phyloP scores from a whole-genome alignment of 2,329 filamentous ascomycete genomes.

The Diaporthe velutina region DNA sequence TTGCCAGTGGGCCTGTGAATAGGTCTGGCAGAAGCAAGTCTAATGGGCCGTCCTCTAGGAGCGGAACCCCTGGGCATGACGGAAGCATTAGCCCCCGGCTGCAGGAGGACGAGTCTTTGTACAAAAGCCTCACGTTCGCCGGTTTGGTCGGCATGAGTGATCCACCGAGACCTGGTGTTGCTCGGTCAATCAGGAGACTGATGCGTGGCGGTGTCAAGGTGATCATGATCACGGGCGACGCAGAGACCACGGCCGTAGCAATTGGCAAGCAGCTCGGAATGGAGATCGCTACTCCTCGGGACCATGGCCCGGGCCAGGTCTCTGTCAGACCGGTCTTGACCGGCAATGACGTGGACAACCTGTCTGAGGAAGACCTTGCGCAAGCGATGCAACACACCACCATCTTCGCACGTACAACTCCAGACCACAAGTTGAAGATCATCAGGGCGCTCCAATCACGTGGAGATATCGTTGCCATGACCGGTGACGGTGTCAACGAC shows the following conservation, averaged over 20 bases:
- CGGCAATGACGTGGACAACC: constrained; percentile 92
- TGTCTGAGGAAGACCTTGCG: constrained; percentile 87
- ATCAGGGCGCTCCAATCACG: constrained; percentile 90
- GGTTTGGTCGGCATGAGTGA: constrained; percentile 98
- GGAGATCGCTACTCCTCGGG: constrained; percentile 74
- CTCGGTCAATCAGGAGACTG: constrained; percentile 86
- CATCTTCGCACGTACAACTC: constrained; percentile 95
- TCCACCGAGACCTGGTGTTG: constrained; percentile 90
- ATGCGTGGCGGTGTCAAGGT: constrained; percentile 97
- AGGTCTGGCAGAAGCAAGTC: constrained; percentile 59
- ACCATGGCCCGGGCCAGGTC: constrained; percentile 66
- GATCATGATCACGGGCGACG: constrained; percentile 99
- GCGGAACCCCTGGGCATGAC: constrained; percentile 63
- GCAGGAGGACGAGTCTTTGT: constrained; percentile 76
- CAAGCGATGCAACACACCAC: constrained; percentile 89
- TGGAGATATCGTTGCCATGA: constrained; percentile 98
- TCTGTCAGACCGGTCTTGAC: constrained; percentile 80
- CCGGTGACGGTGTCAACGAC: constrained; percentile 97
- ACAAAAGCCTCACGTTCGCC: constrained; percentile 87
- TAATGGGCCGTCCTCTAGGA: constrained; percentile 56
- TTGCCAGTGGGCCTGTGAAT: constrained; percentile 84
- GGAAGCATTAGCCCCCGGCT: constrained; percentile 54
- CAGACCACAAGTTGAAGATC: constrained; percentile 98
- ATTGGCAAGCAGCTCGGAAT: constrained; percentile 97
- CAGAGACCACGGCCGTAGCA: constrained; percentile 92